A percentile compares a stretch with the other conserved stretches of the same genome.
These are phyloP conservation scores for Leishmania lainsoni DNA, from an alignment of 208 protist species.

Conservation along the genomic window DNA sequence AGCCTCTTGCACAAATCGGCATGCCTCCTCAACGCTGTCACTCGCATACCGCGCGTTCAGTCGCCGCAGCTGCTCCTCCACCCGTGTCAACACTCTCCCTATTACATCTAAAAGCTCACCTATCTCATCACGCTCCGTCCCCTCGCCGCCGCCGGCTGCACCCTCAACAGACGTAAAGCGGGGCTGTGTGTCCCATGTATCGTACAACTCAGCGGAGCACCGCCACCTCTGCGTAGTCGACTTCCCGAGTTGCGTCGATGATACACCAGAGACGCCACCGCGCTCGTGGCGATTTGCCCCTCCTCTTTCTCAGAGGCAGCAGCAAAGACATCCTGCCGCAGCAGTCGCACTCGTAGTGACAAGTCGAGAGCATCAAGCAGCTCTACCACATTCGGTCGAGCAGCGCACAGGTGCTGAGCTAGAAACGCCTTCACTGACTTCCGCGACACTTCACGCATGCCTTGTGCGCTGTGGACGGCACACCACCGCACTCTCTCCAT, in stretches of 20 bases:
- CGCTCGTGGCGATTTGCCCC: neutral
- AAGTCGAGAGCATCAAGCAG: constrained; percentile 20
- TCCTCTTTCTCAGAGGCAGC: neutral
- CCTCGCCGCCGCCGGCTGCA: neutral
- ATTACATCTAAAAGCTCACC: constrained; percentile 17
- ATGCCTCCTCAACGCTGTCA: constrained; percentile 6
- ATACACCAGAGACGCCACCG: neutral
- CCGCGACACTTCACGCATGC: neutral
- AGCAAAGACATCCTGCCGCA: neutral
- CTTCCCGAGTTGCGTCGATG: neutral
- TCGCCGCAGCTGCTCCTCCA: constrained; percentile 6
- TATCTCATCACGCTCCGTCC: neutral
- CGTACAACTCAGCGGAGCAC: constrained; percentile 23
- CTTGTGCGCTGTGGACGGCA: constrained; percentile 9
- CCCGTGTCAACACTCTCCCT: neutral
- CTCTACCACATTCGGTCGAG: constrained; percentile 1
- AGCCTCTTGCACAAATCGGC: neutral
- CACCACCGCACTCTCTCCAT: constrained; percentile 9
- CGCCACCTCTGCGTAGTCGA: constrained; percentile 4
- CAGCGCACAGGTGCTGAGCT: constrained; percentile 16
- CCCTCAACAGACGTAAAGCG: neutral
- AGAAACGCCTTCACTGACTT: constrained; percentile 11
- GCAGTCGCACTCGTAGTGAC: constrained; percentile 17
- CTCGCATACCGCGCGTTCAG: neutral
- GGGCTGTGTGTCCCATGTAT: constrained; percentile 22